Percentiles rank a stretch among this genome's conserved stretches.
Evolutionary conservation across 73 alveolate genomes (phyloP).

Genomic region (Paramecium sexaurelia): DNA sequence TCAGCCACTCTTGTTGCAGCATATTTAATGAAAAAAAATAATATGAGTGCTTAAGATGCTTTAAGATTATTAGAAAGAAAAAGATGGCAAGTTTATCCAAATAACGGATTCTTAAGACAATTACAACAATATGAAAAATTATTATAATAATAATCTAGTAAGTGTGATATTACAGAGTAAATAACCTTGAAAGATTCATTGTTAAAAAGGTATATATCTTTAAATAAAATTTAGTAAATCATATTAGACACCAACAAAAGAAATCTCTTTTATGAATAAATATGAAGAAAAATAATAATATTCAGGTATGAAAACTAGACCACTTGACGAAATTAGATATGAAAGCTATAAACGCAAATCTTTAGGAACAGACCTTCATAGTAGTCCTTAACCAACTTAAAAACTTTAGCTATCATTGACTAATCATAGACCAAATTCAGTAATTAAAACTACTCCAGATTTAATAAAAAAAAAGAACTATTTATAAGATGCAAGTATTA

Average conservation of each 20-base stretch:
- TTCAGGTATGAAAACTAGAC: background rate
- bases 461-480: background rate
- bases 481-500: background rate
- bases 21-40: conserved; percentile 74
- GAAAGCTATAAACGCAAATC: background rate
- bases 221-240: background rate
- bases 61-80: conserved; percentile 63
- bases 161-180: background rate
- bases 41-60: conserved; percentile 72
- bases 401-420: background rate
- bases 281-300: background rate
- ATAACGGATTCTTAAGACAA: conserved; percentile 78
- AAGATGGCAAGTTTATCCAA: conserved; percentile 76
- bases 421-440: background rate
- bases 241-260: background rate
- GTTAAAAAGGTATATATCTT: background rate
- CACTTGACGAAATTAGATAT: background rate
- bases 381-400: background rate
- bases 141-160: background rate
- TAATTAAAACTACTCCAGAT: background rate
- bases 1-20: conserved; percentile 77
- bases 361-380: background rate
- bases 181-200: background rate
- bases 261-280: background rate
- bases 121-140: conserved; percentile 71